Percentiles rank a stretch among this genome's conserved stretches.
Evolutionary conservation across 2,329 filamentous ascomycete species (phyloP).

Genomic region (Claviceps cyperi): DNA sequence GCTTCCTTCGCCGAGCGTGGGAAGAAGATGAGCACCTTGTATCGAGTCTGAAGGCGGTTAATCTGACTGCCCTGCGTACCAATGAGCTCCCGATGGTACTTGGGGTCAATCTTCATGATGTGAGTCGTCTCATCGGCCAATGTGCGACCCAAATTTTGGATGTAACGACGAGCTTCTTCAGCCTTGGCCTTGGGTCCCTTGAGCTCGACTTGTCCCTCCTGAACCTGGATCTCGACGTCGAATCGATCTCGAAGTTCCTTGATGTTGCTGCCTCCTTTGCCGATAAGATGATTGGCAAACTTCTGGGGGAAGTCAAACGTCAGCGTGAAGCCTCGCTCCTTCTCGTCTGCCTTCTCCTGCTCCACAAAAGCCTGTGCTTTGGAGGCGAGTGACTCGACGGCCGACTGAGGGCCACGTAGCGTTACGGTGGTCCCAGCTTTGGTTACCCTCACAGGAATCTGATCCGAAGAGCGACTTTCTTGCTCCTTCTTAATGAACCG

Average conservation of each 20-base stretch:
- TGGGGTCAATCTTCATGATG: conserved; percentile 76
- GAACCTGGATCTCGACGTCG: conserved; percentile 68
- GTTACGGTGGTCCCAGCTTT: conserved; percentile 48
- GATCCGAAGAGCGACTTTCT: conserved; percentile 36
- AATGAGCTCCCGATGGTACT: conserved; percentile 90
- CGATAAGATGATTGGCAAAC: conserved; percentile 72
- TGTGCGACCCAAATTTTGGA: conserved; percentile 62
- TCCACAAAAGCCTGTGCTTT: conserved; percentile 70
- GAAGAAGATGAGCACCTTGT: conserved; percentile 93
- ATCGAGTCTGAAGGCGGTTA: conserved; percentile 80
- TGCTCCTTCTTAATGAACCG: conserved; percentile 53
- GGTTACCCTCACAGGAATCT: conserved; percentile 46
- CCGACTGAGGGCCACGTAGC: conserved; percentile 61
- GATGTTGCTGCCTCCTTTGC: conserved; percentile 53
- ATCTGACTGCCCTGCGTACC: conserved; percentile 78
- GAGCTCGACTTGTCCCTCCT: conserved; percentile 87
- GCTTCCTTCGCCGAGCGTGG: conserved; percentile 48
- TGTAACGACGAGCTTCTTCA: conserved; percentile 71
- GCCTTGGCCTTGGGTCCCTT: conserved; percentile 94
- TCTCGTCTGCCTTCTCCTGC: conserved; percentile 82
- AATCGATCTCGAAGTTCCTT: conserved; percentile 51
- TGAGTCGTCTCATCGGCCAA: conserved; percentile 86
- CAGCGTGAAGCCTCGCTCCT: conserved; percentile 76
- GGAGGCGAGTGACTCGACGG: conserved; percentile 54
- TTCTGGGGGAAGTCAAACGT: conserved; percentile 92